Conservation (phyloP, 129 eudicot species). For the Erigeron canadensis region DNA sequence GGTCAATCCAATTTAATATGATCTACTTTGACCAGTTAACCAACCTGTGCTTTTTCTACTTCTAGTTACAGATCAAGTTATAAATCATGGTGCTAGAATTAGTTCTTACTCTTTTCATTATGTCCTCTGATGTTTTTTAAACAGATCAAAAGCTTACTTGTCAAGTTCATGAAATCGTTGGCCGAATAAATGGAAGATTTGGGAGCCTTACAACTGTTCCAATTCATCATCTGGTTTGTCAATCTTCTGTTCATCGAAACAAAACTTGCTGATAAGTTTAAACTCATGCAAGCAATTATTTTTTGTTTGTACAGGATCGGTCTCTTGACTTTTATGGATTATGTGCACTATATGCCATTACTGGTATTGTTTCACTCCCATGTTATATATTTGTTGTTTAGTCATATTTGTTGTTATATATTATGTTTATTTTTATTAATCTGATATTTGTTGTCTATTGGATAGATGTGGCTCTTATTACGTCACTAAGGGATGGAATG, state of each 20-base stretch:
- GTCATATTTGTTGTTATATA: background rate
- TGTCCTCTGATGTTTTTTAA: background rate
- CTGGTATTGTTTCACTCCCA: constrained; percentile 45
- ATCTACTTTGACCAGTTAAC: background rate
- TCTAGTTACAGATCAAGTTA: background rate
- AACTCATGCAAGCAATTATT: background rate
- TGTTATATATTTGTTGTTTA: background rate
- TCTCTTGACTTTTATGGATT: constrained; percentile 74
- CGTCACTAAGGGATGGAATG: constrained; percentile 91
- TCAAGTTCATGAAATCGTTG: constrained; percentile 92
- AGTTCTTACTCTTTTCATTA: constrained; percentile 12
- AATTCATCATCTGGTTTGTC: constrained; percentile 71
- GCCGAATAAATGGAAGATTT: constrained; percentile 87
- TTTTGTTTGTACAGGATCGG: constrained; percentile 50
- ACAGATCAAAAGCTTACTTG: constrained; percentile 84
- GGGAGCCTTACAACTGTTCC: constrained; percentile 81
- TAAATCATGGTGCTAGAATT: background rate
- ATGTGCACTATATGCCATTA: constrained; percentile 76
- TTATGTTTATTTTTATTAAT: too few relatives aligned
- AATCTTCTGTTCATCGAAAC: background rate
- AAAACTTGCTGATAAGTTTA: background rate
- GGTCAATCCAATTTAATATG: background rate
- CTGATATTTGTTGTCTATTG: too few relatives aligned
- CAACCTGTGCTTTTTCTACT: background rate
- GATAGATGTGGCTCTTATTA: constrained; percentile 77